Percentiles rank a stretch among this genome's conserved stretches.
Conservation (phyloP, 441 rosid genomes). For the Corymbia calophylla region DNA sequence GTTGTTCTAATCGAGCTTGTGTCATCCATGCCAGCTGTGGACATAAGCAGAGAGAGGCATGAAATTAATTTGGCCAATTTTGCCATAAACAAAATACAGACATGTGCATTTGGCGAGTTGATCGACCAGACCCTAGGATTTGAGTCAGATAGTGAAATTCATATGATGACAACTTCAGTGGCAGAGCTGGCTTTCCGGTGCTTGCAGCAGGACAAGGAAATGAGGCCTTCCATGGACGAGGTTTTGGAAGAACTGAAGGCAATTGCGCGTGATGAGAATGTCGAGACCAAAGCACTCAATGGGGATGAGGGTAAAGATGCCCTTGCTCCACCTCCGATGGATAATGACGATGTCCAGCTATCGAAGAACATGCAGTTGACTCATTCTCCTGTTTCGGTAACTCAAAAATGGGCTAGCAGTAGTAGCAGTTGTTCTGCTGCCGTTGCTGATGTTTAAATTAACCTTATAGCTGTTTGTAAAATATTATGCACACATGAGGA, state of each 20-base stretch:
- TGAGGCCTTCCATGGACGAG: conserved; percentile 68
- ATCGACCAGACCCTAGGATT: conserved; percentile 50
- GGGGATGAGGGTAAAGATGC: background rate
- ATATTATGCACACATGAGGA: background rate
- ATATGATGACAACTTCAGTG: conserved; percentile 45
- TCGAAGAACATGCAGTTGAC: conserved; percentile 15
- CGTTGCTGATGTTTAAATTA: background rate
- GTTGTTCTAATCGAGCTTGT: conserved; percentile 72
- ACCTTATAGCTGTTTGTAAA: background rate
- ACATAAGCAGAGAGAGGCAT: conserved; percentile 39
- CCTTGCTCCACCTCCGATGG: conserved; percentile 9
- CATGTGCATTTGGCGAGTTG: conserved; percentile 34
- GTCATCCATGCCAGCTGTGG: conserved; percentile 76
- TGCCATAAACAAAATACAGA: conserved; percentile 57
- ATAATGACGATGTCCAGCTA: conserved; percentile 14
- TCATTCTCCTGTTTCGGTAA: background rate
- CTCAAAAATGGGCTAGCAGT: background rate
- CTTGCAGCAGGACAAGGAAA: conserved; percentile 54
- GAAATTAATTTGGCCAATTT: conserved; percentile 65
- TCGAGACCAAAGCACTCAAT: conserved; percentile 5
- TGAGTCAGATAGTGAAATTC: conserved; percentile 24
- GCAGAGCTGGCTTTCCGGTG: conserved; percentile 67
- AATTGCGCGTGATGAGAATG: conserved; percentile 14
- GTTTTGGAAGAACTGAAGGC: conserved; percentile 38
- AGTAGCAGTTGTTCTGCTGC: background rate